Percentiles rank a stretch among this genome's conserved stretches.
Conservation (phyloP, 192 early-diverging fungal species). For the Geranomyces variabilis region DNA sequence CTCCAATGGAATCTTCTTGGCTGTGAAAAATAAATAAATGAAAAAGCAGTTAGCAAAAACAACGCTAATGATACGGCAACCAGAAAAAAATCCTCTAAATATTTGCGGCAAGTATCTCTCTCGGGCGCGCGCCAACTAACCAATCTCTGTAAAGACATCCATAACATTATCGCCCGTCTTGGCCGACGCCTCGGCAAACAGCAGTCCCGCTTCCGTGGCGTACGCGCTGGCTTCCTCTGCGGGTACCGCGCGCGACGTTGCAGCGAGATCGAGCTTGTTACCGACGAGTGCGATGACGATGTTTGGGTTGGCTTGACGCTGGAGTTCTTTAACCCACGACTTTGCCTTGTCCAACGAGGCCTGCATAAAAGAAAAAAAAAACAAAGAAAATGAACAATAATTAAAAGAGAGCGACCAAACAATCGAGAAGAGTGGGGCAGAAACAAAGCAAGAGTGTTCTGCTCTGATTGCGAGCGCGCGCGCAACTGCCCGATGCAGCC, state of each 20-base stretch:
- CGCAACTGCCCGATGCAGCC: neutral
- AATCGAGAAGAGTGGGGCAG: neutral
- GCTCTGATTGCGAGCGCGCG: neutral
- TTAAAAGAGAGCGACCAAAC: too few species aligned
- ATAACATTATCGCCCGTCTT: conserved; percentile 83
- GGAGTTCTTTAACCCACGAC: conserved; percentile 95
- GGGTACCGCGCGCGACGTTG: conserved; percentile 63
- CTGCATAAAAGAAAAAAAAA: conserved; percentile 16
- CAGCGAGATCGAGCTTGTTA: conserved; percentile 91
- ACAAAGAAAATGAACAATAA: neutral
- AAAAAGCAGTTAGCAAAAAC: neutral
- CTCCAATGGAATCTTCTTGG: conserved; percentile 64
- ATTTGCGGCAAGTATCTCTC: too few species aligned
- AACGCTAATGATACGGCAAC: neutral
- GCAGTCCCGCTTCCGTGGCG: conserved; percentile 76
- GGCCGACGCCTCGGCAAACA: conserved; percentile 89
- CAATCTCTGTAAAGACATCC: conserved; percentile 92
- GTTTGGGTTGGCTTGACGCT: conserved; percentile 92
- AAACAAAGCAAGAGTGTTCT: neutral
- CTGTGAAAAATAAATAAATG: conserved; percentile 28
- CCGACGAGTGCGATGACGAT: conserved; percentile 96
- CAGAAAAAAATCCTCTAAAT: too few species aligned
- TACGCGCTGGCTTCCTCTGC: conserved; percentile 75
- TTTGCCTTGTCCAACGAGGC: conserved; percentile 91
- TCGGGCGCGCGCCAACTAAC: conserved; percentile 22